Evolutionary conservation across 352 stramenopile genomes (phyloP), one percentile per base, ranked within the genome.

Genomic region (Pythium rhizo-oryzae): DNA sequence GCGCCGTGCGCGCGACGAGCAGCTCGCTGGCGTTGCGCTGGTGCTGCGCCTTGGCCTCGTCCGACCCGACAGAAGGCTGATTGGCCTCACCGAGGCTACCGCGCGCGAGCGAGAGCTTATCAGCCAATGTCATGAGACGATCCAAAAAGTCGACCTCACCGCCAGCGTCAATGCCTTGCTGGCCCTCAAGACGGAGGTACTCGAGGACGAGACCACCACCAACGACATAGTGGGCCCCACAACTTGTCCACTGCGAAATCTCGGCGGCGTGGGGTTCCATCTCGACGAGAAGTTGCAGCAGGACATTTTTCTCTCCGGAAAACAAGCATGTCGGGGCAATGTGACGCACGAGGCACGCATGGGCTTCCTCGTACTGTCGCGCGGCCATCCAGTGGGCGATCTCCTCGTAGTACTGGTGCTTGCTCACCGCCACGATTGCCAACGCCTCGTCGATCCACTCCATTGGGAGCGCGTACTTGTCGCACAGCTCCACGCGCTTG

Each of bases 381-480:
- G 85, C 82, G 43, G 78, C 76, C 56, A 93, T 88, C 82, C 83
- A 93, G 65, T 92, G 79, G 19, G 81, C 81, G 65, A 93, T 90
- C 72, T 90, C 85, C 23, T 88, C 76, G 43, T 84, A 79, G 49
- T 76, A 76, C 46, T 87, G 77, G 47, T 74, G 75, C 63, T 81
- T 83, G 25, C 63, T 70, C 5, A 84, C 72, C 9, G 80, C 74
- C 23, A 74, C 76, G n/a, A 92, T 68, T 7, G 87, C 87, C 57
- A 92, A 60, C 6, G 85, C 78, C 51, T 93, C 84, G 47, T 82
- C 85, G 37, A 93, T 71, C 85, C 87, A 95, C 70, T 89, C 74
- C 54, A 74, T 63, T 3, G 87, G 84, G n/a, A 93, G 50, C 19
- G 47, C 59, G 8, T 90, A 77, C 18, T 81, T 81, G 51, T 78